phyloP scores from a whole-genome alignment of 2,329 filamentous ascomycete genomes.

The Fusarium pseudonygamai region DNA sequence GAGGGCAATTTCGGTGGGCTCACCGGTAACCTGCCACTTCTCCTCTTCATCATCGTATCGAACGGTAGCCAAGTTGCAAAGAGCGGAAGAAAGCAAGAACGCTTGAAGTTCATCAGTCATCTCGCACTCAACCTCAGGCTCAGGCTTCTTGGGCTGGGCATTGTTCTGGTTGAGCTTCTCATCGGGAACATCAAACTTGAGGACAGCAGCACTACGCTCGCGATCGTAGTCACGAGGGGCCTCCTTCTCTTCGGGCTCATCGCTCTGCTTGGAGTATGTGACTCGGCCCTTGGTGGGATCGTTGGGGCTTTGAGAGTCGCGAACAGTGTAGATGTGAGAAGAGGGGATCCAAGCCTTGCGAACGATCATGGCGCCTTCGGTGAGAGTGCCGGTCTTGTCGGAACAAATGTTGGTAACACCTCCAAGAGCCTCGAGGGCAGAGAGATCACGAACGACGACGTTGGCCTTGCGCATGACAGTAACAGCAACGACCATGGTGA shows the following conservation, averaged over 20 bases:
- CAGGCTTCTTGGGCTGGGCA: constrained; percentile 31
- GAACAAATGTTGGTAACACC: constrained; percentile 79
- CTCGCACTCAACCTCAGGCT: constrained; percentile 52
- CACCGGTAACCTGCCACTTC: constrained; percentile 73
- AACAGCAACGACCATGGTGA: constrained; percentile 74
- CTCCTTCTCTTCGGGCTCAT: constrained; percentile 49
- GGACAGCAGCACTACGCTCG: constrained; percentile 67
- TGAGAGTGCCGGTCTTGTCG: constrained; percentile 77
- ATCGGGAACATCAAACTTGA: constrained; percentile 71
- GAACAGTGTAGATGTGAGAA: constrained; percentile 66
- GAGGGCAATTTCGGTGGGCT: constrained; percentile 80
- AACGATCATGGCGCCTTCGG: constrained; percentile 75
- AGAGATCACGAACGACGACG: constrained; percentile 72
- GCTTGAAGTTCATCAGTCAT: constrained; percentile 61
- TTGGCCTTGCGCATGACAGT: constrained; percentile 72
- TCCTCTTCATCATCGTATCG: constrained; percentile 63
- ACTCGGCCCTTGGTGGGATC: constrained; percentile 69
- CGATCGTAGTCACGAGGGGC: constrained; percentile 65
- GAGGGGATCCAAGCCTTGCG: constrained; percentile 72
- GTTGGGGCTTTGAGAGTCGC: constrained; percentile 67
- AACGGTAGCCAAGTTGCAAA: constrained; percentile 73
- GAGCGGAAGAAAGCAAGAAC: constrained; percentile 65
- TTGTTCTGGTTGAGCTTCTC: constrained; percentile 58
- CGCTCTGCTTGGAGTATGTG: constrained; percentile 54
- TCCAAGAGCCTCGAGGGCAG: constrained; percentile 74